Percentiles rank a stretch among this genome's conserved stretches.
Conservation (phyloP, 192 early-diverging fungal genomes). For the Podila minutissima region DNA sequence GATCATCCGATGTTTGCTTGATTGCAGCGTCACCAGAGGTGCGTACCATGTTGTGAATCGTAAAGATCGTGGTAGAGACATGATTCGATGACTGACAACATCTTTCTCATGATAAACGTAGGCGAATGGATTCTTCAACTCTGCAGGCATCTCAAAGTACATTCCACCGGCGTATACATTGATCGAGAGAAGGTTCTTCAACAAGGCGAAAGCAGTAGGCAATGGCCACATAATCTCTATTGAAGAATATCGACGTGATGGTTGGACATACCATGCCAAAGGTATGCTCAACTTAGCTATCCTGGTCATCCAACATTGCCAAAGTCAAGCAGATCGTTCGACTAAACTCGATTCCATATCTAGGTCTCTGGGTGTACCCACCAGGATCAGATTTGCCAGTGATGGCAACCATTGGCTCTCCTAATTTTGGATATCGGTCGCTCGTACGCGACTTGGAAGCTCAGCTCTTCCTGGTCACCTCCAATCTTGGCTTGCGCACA, state of each 20-base stretch:
- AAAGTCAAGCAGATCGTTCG: neutral
- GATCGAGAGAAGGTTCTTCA: conserved; percentile 79
- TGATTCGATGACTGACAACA: too few relatives aligned
- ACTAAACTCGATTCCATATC: neutral
- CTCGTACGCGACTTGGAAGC: conserved; percentile 93
- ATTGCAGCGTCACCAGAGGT: conserved; percentile 89
- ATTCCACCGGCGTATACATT: conserved; percentile 93
- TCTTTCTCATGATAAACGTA: conserved; percentile 26
- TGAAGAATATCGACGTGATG: conserved; percentile 78
- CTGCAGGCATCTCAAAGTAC: conserved; percentile 85
- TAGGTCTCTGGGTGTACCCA: conserved; percentile 82
- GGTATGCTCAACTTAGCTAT: conserved; percentile 55
- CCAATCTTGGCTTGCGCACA: conserved; percentile 60
- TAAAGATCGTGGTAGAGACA: neutral
- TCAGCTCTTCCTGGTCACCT: conserved; percentile 81
- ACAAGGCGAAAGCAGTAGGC: conserved; percentile 50
- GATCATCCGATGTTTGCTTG: conserved; percentile 69
- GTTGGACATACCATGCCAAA: conserved; percentile 98
- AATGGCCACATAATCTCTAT: conserved; percentile 68
- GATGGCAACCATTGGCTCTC: conserved; percentile 89
- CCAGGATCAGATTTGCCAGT: conserved; percentile 63
- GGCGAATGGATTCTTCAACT: conserved; percentile 94
- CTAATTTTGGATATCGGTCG: conserved; percentile 94
- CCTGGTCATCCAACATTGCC: neutral
- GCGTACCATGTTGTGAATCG: neutral